Evolutionary conservation across 331 rosid species (phyloP).

Genomic region (Pyracantha coccinea): DNA sequence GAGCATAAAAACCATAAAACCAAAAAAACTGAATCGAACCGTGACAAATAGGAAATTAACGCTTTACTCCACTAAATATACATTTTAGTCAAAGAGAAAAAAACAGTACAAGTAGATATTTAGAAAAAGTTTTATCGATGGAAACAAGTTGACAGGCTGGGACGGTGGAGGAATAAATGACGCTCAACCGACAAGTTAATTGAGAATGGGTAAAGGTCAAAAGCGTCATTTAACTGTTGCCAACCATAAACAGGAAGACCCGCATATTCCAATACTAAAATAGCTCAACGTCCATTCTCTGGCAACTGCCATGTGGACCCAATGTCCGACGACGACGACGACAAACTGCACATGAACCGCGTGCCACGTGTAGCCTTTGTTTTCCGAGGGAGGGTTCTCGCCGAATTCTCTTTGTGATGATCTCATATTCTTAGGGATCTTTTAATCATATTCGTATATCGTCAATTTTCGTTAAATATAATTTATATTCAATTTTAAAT

Average conservation of each 20-base stretch:
- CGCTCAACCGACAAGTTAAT: background rate
- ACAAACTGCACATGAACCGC: background rate
- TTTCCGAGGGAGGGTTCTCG: too few relatives aligned
- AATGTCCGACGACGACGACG: background rate
- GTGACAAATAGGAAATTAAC: too few relatives aligned
- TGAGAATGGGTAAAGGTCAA: background rate
- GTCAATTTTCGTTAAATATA: too few relatives aligned
- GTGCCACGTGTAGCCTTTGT: background rate
- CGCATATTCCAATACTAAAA: background rate
- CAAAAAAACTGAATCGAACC: too few relatives aligned
- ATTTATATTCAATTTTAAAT: too few relatives aligned
- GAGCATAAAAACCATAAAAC: too few relatives aligned
- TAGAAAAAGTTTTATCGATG: background rate
- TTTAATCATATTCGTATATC: too few relatives aligned
- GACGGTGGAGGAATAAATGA: background rate
- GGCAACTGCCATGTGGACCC: slow-evolving; percentile 11
- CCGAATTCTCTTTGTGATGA: too few relatives aligned
- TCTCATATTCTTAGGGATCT: too few relatives aligned
- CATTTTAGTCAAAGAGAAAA: background rate
- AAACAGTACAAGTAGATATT: background rate
- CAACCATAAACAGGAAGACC: background rate
- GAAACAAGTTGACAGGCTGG: slow-evolving; percentile 5
- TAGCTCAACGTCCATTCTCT: background rate
- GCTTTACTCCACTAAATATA: background rate
- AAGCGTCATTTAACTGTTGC: background rate